These are phyloP conservation scores for Wickerhamomyces sp. DNA, from an alignment of 1,139 yeast species.

Conservation along the genomic window DNA sequence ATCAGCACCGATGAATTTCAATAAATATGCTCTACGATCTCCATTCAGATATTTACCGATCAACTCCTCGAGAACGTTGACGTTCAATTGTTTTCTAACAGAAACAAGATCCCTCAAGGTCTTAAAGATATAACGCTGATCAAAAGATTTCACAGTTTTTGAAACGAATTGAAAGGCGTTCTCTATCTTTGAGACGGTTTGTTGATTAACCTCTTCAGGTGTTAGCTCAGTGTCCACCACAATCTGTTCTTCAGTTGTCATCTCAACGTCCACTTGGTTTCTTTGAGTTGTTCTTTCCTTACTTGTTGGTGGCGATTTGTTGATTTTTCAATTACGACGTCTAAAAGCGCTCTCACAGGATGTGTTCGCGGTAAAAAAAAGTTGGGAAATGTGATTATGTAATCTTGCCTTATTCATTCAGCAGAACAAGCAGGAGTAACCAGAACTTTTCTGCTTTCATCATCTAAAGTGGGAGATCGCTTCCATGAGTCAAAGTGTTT, in stretches of 20 bases:
- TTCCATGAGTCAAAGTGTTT: no score
- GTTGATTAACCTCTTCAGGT: constrained; percentile 24
- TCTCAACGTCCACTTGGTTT: background rate
- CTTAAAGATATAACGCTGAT: constrained; percentile 81
- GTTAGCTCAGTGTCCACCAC: constrained; percentile 21
- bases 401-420: no score
- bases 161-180: constrained; percentile 28
- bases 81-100: constrained; percentile 60
- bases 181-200: constrained; percentile 26
- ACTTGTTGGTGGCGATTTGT: background rate
- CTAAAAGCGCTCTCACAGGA: background rate
- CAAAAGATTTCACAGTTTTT: constrained; percentile 75
- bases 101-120: constrained; percentile 80
- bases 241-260: constrained; percentile 22
- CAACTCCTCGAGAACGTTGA: constrained; percentile 48
- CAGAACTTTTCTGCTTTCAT: no score
- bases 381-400: background rate
- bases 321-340: background rate
- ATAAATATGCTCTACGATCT: constrained; percentile 40
- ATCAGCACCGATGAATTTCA: constrained; percentile 33
- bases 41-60: constrained; percentile 51
- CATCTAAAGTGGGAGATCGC: no score
- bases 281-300: background rate
- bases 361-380: background rate
- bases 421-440: no score